Base-by-base conservation (phyloP, 2,329 filamentous ascomycete genomes). In the Penicillium psychrosexuale region DNA sequence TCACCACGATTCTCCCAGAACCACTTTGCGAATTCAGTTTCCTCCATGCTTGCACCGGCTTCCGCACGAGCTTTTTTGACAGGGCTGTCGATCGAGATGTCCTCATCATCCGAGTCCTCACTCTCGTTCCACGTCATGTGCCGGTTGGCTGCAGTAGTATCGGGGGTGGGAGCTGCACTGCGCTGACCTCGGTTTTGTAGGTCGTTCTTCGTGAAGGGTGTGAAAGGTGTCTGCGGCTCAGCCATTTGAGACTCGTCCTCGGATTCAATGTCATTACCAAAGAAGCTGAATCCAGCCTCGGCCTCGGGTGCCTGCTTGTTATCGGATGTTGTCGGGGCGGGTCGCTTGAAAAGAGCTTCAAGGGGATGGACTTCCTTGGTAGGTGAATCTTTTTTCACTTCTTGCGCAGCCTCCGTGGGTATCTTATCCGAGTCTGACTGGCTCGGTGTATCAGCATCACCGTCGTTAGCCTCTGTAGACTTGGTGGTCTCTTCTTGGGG, bases 151-250 rank as follows among this genome's bases (percentile, higher is more conserved):
- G 91, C 85, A 1, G 91, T 91, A 0, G 94, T 97, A 69, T 99
- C 94, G 0, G 94, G 94, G 0, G 94, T 99, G 0, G 94, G 94
- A 2, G 94, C 94, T 6, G 91, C 91, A 69, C 91, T 97, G 53
- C 94, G 83, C n/a, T 89, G 69, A 42, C 72, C 72, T 33, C 78
- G 69, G 47, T 83, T 84, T 58, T 91, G 83, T 30, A 93, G 78
- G 62, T 97, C 93, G 62, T 86, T 83, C 59, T 86, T 85, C 0
- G 89, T 90, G 70, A 86, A 96, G 0, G 93, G 93, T 0, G 90
- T 91, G 70, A 86, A 96, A 0, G 93, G 93, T 0, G 93, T 97
- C 73, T 91, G 84, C 12, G 91, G 92, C 47, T 67, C 72, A 15
- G 67, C 61, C 47, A 69, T 63, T 58, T 74, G 70, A 1, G 74